Evolutionary conservation across 2,329 filamentous ascomycete genomes (phyloP).

Genomic region (Pestalotiopsis sp.): DNA sequence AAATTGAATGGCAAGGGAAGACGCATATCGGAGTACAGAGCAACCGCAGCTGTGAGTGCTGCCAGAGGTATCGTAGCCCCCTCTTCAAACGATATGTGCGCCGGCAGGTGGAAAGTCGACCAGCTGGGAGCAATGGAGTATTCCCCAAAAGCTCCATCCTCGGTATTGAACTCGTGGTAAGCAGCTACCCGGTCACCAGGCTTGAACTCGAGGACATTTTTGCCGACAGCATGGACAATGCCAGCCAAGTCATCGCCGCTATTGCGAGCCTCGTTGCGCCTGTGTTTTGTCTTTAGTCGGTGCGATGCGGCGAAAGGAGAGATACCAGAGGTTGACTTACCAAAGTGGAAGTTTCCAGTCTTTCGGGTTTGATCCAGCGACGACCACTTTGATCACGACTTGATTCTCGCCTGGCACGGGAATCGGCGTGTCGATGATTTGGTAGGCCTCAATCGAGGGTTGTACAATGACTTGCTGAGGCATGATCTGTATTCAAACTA

Average conservation of each 20-base stretch:
- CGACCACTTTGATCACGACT: slow-evolving; percentile 41
- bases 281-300: slow-evolving; percentile 23
- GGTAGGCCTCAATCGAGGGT: slow-evolving; percentile 33
- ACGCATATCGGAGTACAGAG: slow-evolving; percentile 52
- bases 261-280: slow-evolving; percentile 32
- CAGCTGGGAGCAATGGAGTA: slow-evolving; percentile 57
- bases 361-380: slow-evolving; percentile 47
- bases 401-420: slow-evolving; percentile 38
- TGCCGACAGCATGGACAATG: slow-evolving; percentile 53
- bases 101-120: slow-evolving; percentile 57
- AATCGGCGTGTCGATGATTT: slow-evolving; percentile 39
- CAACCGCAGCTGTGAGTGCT: slow-evolving; percentile 50
- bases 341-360: slow-evolving; percentile 38
- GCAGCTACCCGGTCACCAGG: slow-evolving; percentile 26
- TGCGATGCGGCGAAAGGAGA: neutral
- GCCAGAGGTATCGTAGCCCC: slow-evolving; percentile 44
- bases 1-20: slow-evolving; percentile 36
- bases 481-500: slow-evolving; percentile 15
- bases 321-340: slow-evolving; percentile 10
- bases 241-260: slow-evolving; percentile 58
- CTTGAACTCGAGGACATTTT: slow-evolving; percentile 57
- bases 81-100: slow-evolving; percentile 49
- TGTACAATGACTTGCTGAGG: slow-evolving; percentile 35
- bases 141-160: slow-evolving; percentile 58
- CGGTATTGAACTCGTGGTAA: slow-evolving; percentile 43